Evolutionary conservation across 352 stramenopile genomes (phyloP), one percentile per base, ranked within the genome.

Genomic region (Phytophthora boehmeriae): DNA sequence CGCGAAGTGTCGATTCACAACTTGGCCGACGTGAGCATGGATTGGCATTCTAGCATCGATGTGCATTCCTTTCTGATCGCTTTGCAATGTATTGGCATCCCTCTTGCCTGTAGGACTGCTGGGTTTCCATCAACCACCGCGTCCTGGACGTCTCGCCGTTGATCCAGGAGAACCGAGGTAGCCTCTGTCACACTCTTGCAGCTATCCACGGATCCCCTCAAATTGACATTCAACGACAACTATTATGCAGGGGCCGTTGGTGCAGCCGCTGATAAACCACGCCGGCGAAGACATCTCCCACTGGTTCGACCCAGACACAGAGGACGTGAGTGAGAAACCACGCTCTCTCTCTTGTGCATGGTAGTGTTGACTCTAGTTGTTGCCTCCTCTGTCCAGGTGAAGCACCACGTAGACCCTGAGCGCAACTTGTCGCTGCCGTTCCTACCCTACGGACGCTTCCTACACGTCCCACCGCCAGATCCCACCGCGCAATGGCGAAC

Each of bases 231-330:
- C 50, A 34, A 41, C n/a, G 39, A 17, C 8, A 38, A 70, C 10
- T 27, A 2, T 28, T 4, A 19, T 17, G n/a, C 2, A 13, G 89
- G 86, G 90, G 8, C 36, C 79, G 9, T 68, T 98, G 4, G 88
- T 88, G 6, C 78, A 97, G 48, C 83, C 86, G 39, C 67, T 98
- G 5, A 78, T 98, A 2, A 67, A 74, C 5, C 79, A 93, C 61
- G 90, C 93, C 20, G 92, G 92, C 5, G 79, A 92, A 28, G 91
- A 98, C 57, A 81, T 98, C 23, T 96, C 91, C 0, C 88, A 98
- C 55, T 98, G 93, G 93, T 98, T 98, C 59, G 83, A 97, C 30
- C 28, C 52, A 5, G 71, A 83, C 4, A 95, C 80, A 0, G 63
- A 77, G 6, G 80, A 96, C 51, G 82, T 93, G 75, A 14, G 58